These are phyloP conservation scores for Rhexocercosporidium sp. DNA, from an alignment of 2,329 filamentous ascomycete species.

Conservation along the genomic window DNA sequence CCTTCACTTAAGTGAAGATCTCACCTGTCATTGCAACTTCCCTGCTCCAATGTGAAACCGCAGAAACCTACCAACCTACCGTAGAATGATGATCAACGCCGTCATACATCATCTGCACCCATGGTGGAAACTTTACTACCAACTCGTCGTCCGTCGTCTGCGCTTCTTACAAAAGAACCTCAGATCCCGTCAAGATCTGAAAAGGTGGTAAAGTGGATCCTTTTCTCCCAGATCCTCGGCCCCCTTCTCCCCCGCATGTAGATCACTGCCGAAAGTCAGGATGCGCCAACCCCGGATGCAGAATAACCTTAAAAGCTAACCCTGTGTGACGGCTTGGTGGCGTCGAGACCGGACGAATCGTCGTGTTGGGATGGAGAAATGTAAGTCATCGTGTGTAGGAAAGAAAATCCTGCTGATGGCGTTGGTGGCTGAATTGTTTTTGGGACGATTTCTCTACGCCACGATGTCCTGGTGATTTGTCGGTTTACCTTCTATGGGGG, in stretches of 20 bases:
- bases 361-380: neutral
- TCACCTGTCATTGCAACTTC: neutral
- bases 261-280: constrained; percentile 22
- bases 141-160: neutral
- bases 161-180: neutral
- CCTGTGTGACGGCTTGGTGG: neutral
- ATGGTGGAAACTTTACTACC: neutral
- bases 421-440: constrained; percentile 5
- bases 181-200: neutral
- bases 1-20: neutral
- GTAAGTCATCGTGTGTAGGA: neutral
- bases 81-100: neutral
- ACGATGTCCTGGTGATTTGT: too few species aligned
- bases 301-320: constrained; percentile 20
- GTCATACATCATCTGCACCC: neutral
- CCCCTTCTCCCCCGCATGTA: constrained; percentile 19
- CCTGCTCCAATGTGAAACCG: neutral
- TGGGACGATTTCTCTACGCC: neutral
- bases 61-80: neutral
- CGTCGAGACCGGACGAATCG: neutral
- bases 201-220: constrained; percentile 4
- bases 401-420: neutral
- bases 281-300: constrained; percentile 16
- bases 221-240: constrained; percentile 11
- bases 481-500: too few species aligned